phyloP scores from a whole-genome alignment of 805 yeast genomes.

The Candida sonorensis region DNA sequence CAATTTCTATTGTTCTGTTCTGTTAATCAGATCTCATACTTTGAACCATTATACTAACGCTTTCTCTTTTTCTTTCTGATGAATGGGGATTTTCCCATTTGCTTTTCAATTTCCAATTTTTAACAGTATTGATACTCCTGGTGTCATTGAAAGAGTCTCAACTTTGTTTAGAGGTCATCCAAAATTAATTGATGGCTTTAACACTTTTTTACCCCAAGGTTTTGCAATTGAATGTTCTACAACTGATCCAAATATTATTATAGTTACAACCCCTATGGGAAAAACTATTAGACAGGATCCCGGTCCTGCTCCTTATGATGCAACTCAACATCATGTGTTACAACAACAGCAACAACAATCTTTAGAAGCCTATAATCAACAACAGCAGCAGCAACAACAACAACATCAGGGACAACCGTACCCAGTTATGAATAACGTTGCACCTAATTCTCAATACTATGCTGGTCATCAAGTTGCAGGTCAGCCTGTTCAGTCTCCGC shows the following conservation, averaged over 20 bases:
- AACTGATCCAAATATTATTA: conserved; percentile 82
- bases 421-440: conserved; percentile 12
- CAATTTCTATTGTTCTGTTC: no score
- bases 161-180: conserved; percentile 90
- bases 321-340: conserved; percentile 23
- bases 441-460: conserved; percentile 10
- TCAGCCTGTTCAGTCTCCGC: neutral
- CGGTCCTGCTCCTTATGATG: conserved; percentile 22
- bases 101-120: no score
- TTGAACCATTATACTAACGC: no score
- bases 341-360: conserved; percentile 17
- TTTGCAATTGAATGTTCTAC: conserved; percentile 93
- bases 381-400: conserved; percentile 4
- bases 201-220: conserved; percentile 96
- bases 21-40: no score
- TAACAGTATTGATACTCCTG: conserved; percentile 84
- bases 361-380: conserved; percentile 1
- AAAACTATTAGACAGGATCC: conserved; percentile 67
- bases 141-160: conserved; percentile 94
- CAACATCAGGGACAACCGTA: conserved; percentile 12
- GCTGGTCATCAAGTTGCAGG: conserved; percentile 1
- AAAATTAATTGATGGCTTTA: conserved; percentile 90
- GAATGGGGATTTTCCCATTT: no score
- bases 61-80: no score
- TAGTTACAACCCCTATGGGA: conserved; percentile 94